phyloP scores from a whole-genome alignment of 441 rosid species.

The Erysimum cheiri region DNA sequence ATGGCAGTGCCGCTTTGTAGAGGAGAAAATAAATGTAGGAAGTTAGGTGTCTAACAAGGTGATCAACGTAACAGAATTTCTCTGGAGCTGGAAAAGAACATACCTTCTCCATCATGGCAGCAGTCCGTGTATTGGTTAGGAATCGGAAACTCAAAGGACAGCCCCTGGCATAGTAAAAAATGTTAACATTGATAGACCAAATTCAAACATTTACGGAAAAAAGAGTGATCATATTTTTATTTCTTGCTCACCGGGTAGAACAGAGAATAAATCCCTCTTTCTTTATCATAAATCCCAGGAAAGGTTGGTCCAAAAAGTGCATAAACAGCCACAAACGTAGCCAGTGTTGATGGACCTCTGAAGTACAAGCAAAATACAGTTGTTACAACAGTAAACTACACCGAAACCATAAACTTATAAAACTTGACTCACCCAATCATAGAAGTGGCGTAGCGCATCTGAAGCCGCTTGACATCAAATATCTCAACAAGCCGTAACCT shows the following conservation, averaged over 20 bases:
- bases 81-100: conserved; percentile 17
- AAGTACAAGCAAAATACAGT: conserved; percentile 39
- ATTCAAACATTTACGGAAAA: conserved; percentile 2
- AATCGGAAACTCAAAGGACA: conserved; percentile 94
- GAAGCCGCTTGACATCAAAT: conserved; percentile 89
- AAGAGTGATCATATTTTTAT: background rate
- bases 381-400: conserved; percentile 27
- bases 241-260: conserved; percentile 79
- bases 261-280: conserved; percentile 84
- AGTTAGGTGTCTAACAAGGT: conserved; percentile 29
- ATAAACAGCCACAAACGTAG: conserved; percentile 93
- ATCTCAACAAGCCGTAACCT: conserved; percentile 88
- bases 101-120: conserved; percentile 87
- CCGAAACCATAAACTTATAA: background rate
- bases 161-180: conserved; percentile 57
- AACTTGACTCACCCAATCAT: conserved; percentile 70
- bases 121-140: conserved; percentile 88
- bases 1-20: conserved; percentile 77
- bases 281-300: conserved; percentile 90
- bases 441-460: conserved; percentile 92
- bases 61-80: conserved; percentile 13
- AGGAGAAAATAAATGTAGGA: conserved; percentile 17
- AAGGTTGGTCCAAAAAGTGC: conserved; percentile 95
- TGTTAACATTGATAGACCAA: conserved; percentile 3
- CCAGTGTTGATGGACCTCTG: conserved; percentile 86